Base-by-base conservation (phyloP, 371 early-diverging fungal species). In the Mucor plumbeus region DNA sequence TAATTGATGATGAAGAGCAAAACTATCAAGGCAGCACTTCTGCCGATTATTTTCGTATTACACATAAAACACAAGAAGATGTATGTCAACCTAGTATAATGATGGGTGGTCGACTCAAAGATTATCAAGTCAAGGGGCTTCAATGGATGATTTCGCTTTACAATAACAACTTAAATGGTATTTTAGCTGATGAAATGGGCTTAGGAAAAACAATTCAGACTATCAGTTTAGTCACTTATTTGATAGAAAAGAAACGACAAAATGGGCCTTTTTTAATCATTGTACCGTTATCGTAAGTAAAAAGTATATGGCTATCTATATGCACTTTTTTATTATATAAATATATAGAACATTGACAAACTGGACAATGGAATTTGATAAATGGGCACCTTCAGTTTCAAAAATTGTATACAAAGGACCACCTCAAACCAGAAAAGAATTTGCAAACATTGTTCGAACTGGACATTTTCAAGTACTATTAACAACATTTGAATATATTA, bases 121-220 rank as follows among this genome's bases (percentile, higher is more conserved):
- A 97, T 8, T 99, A 99, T 80, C 99, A 99, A 79, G 62, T 99
- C 73, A 96, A 95, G 74, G 99, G 99, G 54, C 84, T 99, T 3
- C 93, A 99, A 81, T 99, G 99, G 99, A 96, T 99, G 92, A 90
- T 96, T 6, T 95, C 97, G 8, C 81, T 99, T 34, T 99, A 97
- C 85, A 96, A 98, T 75, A 98, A 98, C 72, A 85, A 92, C 35
- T 80, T 96, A 65, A 97, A 97, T 74, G 99, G 99, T 41, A 99
- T 99, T 61, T 74, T 99, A 67, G 98, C 99, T 6, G 99, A 99
- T 80, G 99, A 99, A 82, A 99, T 99, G 99, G 97, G 97, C 53
- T 80, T 98, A 21, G 97, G 97, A 41, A 96, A 97, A 81, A 97
- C 97, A 1, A 94, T 99, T 63, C 99, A 99, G 76, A 97, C 99